Conservation (phyloP, 1,139 yeast genomes). For the Spencermartinsiella ligniputridi region DNA sequence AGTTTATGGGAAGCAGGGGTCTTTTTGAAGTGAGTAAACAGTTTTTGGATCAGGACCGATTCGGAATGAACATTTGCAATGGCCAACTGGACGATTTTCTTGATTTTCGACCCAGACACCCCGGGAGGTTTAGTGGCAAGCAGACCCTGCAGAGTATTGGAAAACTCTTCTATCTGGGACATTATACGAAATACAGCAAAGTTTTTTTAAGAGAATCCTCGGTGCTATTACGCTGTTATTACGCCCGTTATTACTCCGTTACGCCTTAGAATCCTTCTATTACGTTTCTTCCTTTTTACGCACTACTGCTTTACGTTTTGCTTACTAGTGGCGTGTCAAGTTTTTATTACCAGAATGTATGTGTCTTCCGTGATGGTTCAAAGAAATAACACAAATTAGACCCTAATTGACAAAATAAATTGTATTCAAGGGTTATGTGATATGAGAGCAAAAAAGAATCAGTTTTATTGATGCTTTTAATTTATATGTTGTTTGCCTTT, state of each 20-base stretch:
- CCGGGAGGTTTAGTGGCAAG: constrained; percentile 82
- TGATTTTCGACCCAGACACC: constrained; percentile 92
- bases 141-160: constrained; percentile 66
- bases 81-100: constrained; percentile 75
- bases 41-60: constrained; percentile 53
- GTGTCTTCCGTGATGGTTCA: neutral
- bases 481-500: too few relatives aligned
- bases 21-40: constrained; percentile 66
- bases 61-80: constrained; percentile 61
- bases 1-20: constrained; percentile 80
- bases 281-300: neutral
- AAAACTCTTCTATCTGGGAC: constrained; percentile 51
- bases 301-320: neutral
- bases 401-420: neutral
- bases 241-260: neutral
- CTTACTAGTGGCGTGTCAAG: neutral
- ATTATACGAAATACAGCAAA: constrained; percentile 2
- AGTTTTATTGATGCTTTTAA: too few relatives aligned
- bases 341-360: neutral
- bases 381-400: neutral
- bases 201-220: too few relatives aligned
- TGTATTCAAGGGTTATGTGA: constrained; percentile 1
- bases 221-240: too few relatives aligned
- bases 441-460: neutral
- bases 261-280: neutral